These are phyloP conservation scores for Boletellus dicymbophilus DNA, from an alignment of 1,284 basidiomycete genomes.

Conservation along the genomic window DNA sequence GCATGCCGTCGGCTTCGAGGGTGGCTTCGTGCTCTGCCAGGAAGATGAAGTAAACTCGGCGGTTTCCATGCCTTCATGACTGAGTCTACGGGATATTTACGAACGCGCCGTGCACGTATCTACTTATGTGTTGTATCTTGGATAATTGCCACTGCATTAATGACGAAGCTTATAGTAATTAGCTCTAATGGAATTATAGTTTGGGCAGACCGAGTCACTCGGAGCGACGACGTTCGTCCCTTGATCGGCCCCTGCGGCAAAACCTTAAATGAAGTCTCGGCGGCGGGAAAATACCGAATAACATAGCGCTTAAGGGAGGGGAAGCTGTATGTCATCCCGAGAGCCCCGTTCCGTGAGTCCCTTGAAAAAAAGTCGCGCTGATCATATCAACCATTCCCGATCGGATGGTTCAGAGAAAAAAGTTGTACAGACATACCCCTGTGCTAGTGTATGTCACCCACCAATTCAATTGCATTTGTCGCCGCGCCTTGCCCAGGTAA, in stretches of 20 bases:
- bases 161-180: conserved; percentile 20
- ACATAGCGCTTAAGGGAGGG: conserved; percentile 8
- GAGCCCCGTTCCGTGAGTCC: conserved; percentile 3
- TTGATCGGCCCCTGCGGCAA: background rate
- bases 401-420: too few relatives aligned
- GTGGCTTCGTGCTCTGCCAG: conserved; percentile 45
- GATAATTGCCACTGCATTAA: conserved; percentile 16
- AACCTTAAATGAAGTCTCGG: background rate
- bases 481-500: too few relatives aligned
- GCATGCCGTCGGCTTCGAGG: conserved; percentile 42
- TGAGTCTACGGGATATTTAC: conserved; percentile 16
- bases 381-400: too few relatives aligned
- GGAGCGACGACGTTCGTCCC: background rate
- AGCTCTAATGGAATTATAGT: conserved; percentile 4
- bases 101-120: conserved; percentile 9
- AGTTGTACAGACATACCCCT: too few relatives aligned
- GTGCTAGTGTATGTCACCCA: too few relatives aligned
- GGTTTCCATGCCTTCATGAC: conserved; percentile 11
- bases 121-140: conserved; percentile 9
- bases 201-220: background rate
- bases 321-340: conserved; percentile 15
- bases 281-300: conserved; percentile 3
- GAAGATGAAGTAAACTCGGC: conserved; percentile 24
- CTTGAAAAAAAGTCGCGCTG: conserved; percentile 7
- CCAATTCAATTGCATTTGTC: too few relatives aligned